Percentiles rank a stretch among this genome's conserved stretches.
phyloP scores from a whole-genome alignment of 345 rosid species.

The Rhodomyrtus tomentosa region DNA sequence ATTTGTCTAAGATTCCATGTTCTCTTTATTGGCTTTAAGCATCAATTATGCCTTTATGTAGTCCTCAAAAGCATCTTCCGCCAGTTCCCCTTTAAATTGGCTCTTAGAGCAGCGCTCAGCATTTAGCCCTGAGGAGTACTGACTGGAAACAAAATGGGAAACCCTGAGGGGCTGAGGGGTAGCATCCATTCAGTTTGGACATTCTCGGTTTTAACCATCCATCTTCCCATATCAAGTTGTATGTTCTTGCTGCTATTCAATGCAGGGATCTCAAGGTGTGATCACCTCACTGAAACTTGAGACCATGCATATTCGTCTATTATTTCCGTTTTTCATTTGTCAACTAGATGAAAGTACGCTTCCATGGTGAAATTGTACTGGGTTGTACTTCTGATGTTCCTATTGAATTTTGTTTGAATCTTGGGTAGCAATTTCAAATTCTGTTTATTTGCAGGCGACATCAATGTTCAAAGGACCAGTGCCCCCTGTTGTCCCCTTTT shows the following conservation, averaged over 20 bases:
- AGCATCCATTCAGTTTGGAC: background rate
- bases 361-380: background rate
- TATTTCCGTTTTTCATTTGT: background rate
- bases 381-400: background rate
- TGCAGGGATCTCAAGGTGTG: background rate
- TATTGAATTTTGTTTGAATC: background rate
- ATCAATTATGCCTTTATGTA: background rate
- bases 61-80: background rate
- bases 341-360: background rate
- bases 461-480: slow-evolving; percentile 98
- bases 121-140: background rate
- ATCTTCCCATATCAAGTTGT: background rate
- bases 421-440: background rate
- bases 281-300: background rate
- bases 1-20: background rate
- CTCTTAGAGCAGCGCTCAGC: background rate
- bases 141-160: background rate
- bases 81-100: background rate
- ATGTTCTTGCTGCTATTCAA: background rate
- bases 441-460: slow-evolving; percentile 61
- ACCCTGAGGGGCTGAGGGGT: background rate
- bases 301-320: background rate
- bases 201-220: background rate
- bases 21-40: background rate
- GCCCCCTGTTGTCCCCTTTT: slow-evolving; percentile 94